Evolutionary conservation across 208 protist genomes (phyloP), one percentile per base, ranked within the genome.

Genomic region (Porcisia deanei): DNA sequence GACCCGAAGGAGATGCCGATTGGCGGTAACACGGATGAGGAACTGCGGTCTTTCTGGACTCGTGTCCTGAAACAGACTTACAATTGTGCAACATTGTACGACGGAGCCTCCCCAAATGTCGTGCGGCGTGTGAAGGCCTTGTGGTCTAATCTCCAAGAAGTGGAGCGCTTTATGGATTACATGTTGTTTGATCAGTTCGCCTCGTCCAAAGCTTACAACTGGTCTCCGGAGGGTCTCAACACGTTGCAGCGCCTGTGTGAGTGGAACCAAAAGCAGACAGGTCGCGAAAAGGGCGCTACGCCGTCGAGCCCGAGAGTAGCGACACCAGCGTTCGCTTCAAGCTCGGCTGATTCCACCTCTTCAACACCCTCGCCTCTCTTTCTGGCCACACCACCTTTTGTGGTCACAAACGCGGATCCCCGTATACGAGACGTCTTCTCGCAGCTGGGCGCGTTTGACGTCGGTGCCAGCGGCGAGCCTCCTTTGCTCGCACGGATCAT

Each of bases 1-100:
- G 68, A 85, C 25, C 73, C 75, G n/a, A 81, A 88, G 39, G 86
- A 92, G 61, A 87, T 91, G 89, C 89, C 89, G 3, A 81, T 89
- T 49, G 88, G 88, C 18, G 91, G 91, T 14, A 41, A 58, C 20
- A 85, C 79, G 0, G 76, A 83, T 3, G 82, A 71, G 14, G 52
- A 43, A 18, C 18, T 84, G 30, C 30, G 61, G 47, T 57, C 60
- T 53, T 93, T 95, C 54, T 95, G 91, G 89, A 37, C 45, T 5
- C 81, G 75, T 6, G 84, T 90, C 45, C 39, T 95, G 9, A n/a
- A 72, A 10, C 54, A 77, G 4, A 71, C 76, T 2, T 85, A 83
- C 41, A 60, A 37, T 7, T 64, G 68, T 30, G 20, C 77, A 0
- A 9, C 49, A 20, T 57, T 82, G 47, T 82, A 74, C 47, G 72